Evolutionary conservation across 2,329 filamentous ascomycete species (phyloP), one percentile per base, ranked within the genome.

Genomic region (Zarea fungicola): DNA sequence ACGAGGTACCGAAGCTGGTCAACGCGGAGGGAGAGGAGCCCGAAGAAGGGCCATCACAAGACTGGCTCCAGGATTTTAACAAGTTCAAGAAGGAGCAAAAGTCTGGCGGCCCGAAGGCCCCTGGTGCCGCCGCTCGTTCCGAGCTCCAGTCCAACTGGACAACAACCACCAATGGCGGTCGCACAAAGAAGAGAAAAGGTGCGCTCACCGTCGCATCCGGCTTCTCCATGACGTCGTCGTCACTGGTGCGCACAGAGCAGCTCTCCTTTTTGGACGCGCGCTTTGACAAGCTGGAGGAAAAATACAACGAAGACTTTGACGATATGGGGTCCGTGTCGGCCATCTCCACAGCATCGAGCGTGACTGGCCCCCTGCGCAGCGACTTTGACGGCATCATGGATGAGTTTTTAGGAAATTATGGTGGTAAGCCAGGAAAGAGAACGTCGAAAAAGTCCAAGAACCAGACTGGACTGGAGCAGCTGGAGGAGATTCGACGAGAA

Each of bases 311-410:
- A 52, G 73, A 73, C 29, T 63, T 72, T 21, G 73, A 75, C 34
- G 72, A 76, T 45, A 70, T 73, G 62, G 72, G 65, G 8, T 82
- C 80, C 4, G 73, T 84, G 60, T 84, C 81, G 10, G 80, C 74
- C 5, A 70, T 81, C 39, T 84, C 82, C 10, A 76, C 77, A 4
- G 75, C 78, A 47, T 89, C 85, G 1, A 85, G 80, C 54, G 83
- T 88, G 1, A 78, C 69, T 62, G 85, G 84, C 0, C 78, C 84
- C 9, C 71, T 89, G 31, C 76, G 89, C 39, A 73, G 77, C 32
- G 91, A 96, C 63, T 96, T 99, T 66, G 85, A 96, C 63, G 80
- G 75, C 53, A 89, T 97, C 63, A 83, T 99, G 75, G 92, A 97
- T 62, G 91, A 96, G 49, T 99, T 99, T 69, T 70, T 97, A 22